Percentiles rank a stretch among this genome's conserved stretches.
Evolutionary conservation across 2,329 filamentous ascomycete species (phyloP).

Genomic region (Colletotrichum sidae): DNA sequence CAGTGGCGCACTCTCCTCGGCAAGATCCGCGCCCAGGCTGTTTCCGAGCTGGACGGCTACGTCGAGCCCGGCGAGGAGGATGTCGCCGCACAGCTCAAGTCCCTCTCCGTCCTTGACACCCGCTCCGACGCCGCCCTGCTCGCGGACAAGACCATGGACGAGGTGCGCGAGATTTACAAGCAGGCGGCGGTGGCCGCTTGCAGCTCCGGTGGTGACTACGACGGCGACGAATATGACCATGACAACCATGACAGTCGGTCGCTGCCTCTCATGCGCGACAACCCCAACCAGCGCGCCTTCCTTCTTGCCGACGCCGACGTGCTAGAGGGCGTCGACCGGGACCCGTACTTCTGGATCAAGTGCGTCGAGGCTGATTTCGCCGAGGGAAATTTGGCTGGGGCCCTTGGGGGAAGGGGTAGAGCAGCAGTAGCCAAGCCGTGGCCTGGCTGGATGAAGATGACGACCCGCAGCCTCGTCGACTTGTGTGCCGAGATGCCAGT

Average conservation of each 20-base stretch:
- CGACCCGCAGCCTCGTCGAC: slow-evolving; percentile 14
- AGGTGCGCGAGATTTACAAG: slow-evolving; percentile 1
- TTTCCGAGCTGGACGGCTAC: neutral
- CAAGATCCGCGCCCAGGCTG: slow-evolving; percentile 10
- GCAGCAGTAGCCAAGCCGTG: neutral
- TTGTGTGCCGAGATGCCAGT: neutral
- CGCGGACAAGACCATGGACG: slow-evolving; percentile 8
- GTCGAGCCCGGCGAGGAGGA: neutral
- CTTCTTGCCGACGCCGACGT: slow-evolving; percentile 12
- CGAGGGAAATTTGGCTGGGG: neutral
- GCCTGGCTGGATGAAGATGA: slow-evolving; percentile 17
- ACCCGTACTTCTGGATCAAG: slow-evolving; percentile 9
- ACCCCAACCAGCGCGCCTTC: neutral
- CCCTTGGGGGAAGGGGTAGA: neutral
- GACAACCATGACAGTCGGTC: neutral
- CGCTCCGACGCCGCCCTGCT: slow-evolving; percentile 10
- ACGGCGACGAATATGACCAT: neutral
- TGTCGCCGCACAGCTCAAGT: neutral
- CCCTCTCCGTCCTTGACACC: slow-evolving; percentile 2
- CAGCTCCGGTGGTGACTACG: neutral
- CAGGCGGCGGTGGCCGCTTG: neutral
- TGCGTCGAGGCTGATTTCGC: neutral
- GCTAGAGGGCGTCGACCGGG: slow-evolving; percentile 2
- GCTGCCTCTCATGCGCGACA: neutral
- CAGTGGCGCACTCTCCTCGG: neutral